These are phyloP conservation scores for Phylloporus scabripes DNA, from an alignment of 768 basidiomycete species.

Conservation along the genomic window DNA sequence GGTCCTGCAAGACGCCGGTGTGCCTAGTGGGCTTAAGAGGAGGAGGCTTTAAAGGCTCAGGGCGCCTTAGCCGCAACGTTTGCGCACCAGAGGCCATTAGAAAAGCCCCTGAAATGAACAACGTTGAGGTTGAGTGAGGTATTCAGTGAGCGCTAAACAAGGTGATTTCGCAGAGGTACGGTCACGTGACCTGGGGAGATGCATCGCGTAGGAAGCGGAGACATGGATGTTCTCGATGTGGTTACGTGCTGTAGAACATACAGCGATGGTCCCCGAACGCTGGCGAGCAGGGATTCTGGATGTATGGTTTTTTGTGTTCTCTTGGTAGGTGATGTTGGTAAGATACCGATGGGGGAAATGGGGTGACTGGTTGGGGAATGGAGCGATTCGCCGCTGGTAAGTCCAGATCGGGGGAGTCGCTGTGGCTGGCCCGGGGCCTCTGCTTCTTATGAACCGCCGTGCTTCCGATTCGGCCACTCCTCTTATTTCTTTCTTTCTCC, in stretches of 20 bases:
- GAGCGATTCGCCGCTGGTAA: conserved; percentile 26
- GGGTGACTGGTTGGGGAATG: conserved; percentile 8
- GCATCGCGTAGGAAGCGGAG: not conserved
- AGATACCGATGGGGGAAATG: conserved; percentile 4
- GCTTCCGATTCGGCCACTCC: conserved; percentile 23
- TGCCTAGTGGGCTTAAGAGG: conserved; percentile 41
- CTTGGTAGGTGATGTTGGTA: not conserved
- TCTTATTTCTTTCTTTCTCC: conserved; percentile 26
- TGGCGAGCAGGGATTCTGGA: not conserved
- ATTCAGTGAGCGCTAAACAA: not conserved
- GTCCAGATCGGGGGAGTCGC: conserved; percentile 28
- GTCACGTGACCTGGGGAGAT: conserved; percentile 13
- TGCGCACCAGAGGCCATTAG: conserved; percentile 44
- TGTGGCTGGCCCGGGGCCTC: conserved; percentile 21
- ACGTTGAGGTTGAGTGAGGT: not conserved
- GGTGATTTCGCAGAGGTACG: not conserved
- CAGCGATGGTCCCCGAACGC: not conserved
- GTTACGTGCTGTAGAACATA: not conserved
- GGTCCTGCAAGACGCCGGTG: conserved; percentile 72
- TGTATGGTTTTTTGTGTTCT: not conserved
- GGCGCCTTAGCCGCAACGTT: conserved; percentile 47
- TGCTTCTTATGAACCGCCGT: conserved; percentile 26
- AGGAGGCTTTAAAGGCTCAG: conserved; percentile 24
- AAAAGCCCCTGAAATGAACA: not conserved
- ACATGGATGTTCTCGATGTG: not conserved